Conservation (phyloP, 2,329 filamentous ascomycete genomes). For the Penicillium olsonii region DNA sequence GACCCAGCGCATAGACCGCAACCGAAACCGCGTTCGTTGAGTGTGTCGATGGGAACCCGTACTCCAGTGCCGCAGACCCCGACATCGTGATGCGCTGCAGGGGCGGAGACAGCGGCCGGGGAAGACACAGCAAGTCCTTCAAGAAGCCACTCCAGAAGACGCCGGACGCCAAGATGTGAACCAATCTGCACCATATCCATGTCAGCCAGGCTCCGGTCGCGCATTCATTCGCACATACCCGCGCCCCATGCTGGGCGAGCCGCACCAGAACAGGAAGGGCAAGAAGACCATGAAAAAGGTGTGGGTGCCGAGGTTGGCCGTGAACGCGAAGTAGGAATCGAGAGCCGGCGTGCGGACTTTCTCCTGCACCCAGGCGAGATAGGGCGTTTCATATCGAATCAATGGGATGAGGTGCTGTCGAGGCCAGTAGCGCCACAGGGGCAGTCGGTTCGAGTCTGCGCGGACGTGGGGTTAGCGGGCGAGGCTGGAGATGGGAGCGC, state of each 20-base stretch:
- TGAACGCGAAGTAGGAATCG: constrained; percentile 95
- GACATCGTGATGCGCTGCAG: constrained; percentile 97
- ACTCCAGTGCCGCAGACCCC: constrained; percentile 89
- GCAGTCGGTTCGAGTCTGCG: constrained; percentile 78
- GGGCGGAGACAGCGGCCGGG: constrained; percentile 86
- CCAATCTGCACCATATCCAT: constrained; percentile 37
- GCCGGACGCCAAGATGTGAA: constrained; percentile 75
- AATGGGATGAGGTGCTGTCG: constrained; percentile 82
- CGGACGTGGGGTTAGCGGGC: constrained; percentile 15
- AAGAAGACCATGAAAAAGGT: constrained; percentile 98
- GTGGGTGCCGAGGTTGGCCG: constrained; percentile 93
- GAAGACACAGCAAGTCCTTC: constrained; percentile 91
- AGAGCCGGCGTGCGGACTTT: constrained; percentile 77
- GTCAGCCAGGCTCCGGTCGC: not conserved
- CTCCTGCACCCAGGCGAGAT: constrained; percentile 83
- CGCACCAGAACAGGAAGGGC: constrained; percentile 96
- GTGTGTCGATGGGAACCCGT: constrained; percentile 96
- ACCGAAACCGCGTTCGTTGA: constrained; percentile 97
- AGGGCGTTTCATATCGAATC: constrained; percentile 91
- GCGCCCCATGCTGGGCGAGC: constrained; percentile 79
- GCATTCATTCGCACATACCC: constrained; percentile 61
- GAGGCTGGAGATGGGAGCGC: not conserved
- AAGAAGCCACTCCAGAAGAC: constrained; percentile 90
- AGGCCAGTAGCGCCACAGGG: constrained; percentile 82
- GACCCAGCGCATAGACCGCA: constrained; percentile 76